These are phyloP conservation scores for Rhizophlyctis rosea DNA, from an alignment of 192 early-diverging fungal genomes.

Conservation along the genomic window DNA sequence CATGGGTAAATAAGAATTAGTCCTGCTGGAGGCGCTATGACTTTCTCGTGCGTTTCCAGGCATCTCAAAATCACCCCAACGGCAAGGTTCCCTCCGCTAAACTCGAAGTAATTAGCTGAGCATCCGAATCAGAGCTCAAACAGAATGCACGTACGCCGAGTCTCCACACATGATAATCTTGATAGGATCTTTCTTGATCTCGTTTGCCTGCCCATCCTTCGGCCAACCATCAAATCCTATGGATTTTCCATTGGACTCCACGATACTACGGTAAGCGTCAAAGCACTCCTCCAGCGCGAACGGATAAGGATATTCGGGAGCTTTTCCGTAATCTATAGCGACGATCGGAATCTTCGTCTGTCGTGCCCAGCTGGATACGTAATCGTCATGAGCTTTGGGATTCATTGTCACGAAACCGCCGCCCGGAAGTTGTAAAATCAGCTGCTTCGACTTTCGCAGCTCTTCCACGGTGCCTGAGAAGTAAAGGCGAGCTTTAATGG, in stretches of 20 bases:
- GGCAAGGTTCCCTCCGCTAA: constrained; percentile 85
- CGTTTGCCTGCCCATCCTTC: constrained; percentile 23
- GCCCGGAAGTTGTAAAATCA: constrained; percentile 53
- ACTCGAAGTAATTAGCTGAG: not conserved
- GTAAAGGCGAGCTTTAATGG: constrained; percentile 43
- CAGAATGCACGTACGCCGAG: constrained; percentile 72
- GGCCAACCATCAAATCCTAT: constrained; percentile 71
- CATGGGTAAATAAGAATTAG: constrained; percentile 88
- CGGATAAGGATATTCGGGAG: constrained; percentile 94
- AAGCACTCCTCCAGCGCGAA: constrained; percentile 87
- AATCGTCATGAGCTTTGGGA: constrained; percentile 83
- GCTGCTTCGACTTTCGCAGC: constrained; percentile 14
- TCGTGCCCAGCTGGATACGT: constrained; percentile 76
- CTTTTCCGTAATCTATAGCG: constrained; percentile 89
- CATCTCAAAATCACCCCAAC: constrained; percentile 75
- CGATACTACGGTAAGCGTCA: constrained; percentile 74
- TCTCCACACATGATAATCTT: constrained; percentile 82
- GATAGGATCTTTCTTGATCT: constrained; percentile 47
- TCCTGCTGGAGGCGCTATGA: constrained; percentile 66
- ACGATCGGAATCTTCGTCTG: constrained; percentile 69
- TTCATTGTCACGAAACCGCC: constrained; percentile 94
- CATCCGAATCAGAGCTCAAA: not conserved
- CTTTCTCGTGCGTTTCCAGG: constrained; percentile 56
- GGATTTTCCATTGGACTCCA: constrained; percentile 70
- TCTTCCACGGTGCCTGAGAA: constrained; percentile 39